A percentile compares a stretch with the other conserved stretches of the same genome.
phyloP scores from a whole-genome alignment of 2,329 filamentous ascomycete species.

The Fusarium abutilonis region DNA sequence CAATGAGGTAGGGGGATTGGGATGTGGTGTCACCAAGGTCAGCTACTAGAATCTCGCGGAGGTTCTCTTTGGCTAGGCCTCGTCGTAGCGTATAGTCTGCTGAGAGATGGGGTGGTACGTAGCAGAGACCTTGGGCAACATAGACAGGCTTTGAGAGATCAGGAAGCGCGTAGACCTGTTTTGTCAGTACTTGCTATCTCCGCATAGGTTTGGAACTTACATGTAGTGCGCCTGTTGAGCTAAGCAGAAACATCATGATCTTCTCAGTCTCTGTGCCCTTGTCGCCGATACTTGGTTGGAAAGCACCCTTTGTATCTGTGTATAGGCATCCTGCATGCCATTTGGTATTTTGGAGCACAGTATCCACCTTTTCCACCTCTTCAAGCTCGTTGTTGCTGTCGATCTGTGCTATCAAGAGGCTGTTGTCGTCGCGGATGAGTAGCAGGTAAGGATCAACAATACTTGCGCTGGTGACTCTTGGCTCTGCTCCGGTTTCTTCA shows the following conservation, averaged over 20 bases:
- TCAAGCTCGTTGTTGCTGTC: slow-evolving; percentile 84
- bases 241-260: slow-evolving; percentile 80
- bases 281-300: slow-evolving; percentile 56
- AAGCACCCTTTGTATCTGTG: slow-evolving; percentile 68
- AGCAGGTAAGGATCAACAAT: slow-evolving; percentile 89
- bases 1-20: slow-evolving; percentile 81
- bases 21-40: slow-evolving; percentile 81
- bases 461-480: slow-evolving; percentile 80
- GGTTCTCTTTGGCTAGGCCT: slow-evolving; percentile 74
- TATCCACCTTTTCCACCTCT: slow-evolving; percentile 74
- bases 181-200: slow-evolving; percentile 5
- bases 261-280: slow-evolving; percentile 56
- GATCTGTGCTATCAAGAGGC: slow-evolving; percentile 80
- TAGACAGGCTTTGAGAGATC: slow-evolving; percentile 77
- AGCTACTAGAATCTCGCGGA: slow-evolving; percentile 84
- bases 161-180: slow-evolving; percentile 78
- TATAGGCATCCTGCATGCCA: slow-evolving; percentile 90
- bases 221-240: slow-evolving; percentile 75
- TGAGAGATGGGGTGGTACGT: slow-evolving; percentile 79
- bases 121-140: slow-evolving; percentile 78
- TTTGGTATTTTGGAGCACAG: slow-evolving; percentile 66
- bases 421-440: slow-evolving; percentile 84
- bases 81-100: slow-evolving; percentile 75
- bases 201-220: slow-evolving; percentile 59
- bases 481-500: slow-evolving; percentile 85